Conservation (phyloP, 2,329 filamentous ascomycete genomes). For the Sporothrix protearum region DNA sequence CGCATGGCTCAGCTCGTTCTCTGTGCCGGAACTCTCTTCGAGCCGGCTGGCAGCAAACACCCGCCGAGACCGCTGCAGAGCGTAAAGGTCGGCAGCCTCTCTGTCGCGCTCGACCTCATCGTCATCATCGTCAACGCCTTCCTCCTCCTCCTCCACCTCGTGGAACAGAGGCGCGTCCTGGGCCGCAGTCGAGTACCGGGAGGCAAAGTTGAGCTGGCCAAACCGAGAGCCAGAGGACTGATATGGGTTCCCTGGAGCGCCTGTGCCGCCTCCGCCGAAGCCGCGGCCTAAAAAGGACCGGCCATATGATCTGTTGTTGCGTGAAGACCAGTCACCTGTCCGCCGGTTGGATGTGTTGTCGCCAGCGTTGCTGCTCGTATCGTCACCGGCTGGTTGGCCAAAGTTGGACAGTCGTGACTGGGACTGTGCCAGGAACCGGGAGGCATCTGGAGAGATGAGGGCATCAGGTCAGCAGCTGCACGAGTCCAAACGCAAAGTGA, state of each 20-base stretch:
- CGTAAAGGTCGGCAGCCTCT: conserved; percentile 91
- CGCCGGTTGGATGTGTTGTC: conserved; percentile 34
- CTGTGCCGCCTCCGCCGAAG: conserved; percentile 36
- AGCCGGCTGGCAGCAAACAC: conserved; percentile 82
- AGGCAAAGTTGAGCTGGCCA: conserved; percentile 70
- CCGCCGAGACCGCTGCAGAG: conserved; percentile 81
- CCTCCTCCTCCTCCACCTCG: conserved; percentile 50
- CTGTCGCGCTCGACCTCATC: conserved; percentile 87
- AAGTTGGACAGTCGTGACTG: conserved; percentile 82
- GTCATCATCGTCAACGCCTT: conserved; percentile 87
- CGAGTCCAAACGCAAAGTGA: neutral
- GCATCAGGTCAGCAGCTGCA: neutral
- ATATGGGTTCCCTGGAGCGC: conserved; percentile 66
- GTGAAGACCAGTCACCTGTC: conserved; percentile 36
- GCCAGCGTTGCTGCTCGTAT: conserved; percentile 32
- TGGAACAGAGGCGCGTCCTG: conserved; percentile 92
- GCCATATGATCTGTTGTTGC: conserved; percentile 36
- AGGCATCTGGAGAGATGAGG: conserved; percentile 68
- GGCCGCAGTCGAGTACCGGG: conserved; percentile 63
- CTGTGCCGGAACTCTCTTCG: conserved; percentile 80
- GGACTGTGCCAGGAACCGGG: conserved; percentile 91
- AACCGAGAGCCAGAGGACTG: conserved; percentile 68
- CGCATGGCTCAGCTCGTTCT: conserved; percentile 62
- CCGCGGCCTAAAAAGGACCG: conserved; percentile 42
- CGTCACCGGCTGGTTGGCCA: conserved; percentile 53